Base-by-base conservation (phyloP, 2,329 filamentous ascomycete genomes). In the Hypoxylon sp. region DNA sequence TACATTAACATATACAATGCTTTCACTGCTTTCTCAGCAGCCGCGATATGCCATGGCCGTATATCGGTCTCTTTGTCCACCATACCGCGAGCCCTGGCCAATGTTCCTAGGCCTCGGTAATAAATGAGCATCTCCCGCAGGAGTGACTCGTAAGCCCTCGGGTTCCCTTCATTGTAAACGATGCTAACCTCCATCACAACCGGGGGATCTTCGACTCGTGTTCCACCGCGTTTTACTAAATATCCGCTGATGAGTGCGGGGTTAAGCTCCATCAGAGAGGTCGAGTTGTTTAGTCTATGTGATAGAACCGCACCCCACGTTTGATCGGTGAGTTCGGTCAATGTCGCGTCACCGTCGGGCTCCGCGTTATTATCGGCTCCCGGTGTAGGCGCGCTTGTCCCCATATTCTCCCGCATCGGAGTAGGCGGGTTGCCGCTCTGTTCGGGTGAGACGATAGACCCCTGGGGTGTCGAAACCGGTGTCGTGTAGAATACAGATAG, bases 21-120 rank as follows among this genome's bases (percentile, higher is more conserved):
- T 74, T 86, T 82, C 3, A 89, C 88, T 1, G 86, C 90, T 78
- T 90, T 90, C 77, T 91, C 85, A 2, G 89, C 91, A 16, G 87
- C 89, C 11, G 88, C 89, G 64, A 95, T 81, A 81, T 95, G 92
- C 90, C 92, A 93, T 16, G 92, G 92, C 71, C 91, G 80, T n/a
- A 88, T 83, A 73, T 89, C 87, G 50, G 80, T 83, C 56, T 87
- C 81, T 64, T 83, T 78, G 72, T 87, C 84, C 73, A 88, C 80
- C 72, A 89, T 80, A 0, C 88, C 91, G 64, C 90, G 86, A 20
- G 89, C 85, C 67, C 88, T 84, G 1, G 91, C 91, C 70, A 96
- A 75, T 16, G 91, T 87, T 0, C 88, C 89, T 66, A 96, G 75
- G 0, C 86, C 88, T 44, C 91, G 80, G 73, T 90, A 95, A 75